Evolutionary conservation across 2,329 filamentous ascomycete genomes (phyloP), one percentile per base, ranked within the genome.

Genomic region (Colletotrichum tanaceti): DNA sequence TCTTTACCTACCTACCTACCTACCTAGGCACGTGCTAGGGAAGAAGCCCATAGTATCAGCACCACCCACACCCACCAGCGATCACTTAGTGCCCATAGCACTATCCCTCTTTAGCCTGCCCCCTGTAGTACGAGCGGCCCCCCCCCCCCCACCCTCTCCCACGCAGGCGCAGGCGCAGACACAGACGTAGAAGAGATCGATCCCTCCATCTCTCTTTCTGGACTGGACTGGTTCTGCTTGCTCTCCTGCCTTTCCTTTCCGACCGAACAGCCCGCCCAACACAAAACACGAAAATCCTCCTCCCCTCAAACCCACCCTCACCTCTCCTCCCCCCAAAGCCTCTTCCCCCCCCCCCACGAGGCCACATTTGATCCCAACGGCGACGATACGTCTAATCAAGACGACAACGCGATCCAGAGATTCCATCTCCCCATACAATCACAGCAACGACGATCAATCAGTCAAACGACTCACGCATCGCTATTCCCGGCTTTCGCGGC

Each of bases 271-370:
- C 68, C 70, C 65, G 65, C 70, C 68, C 70, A 71, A 71, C 70
- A 71, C 70, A 71, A 71, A 71, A 71, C 70, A 71, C 70, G 70
- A 71, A 68, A 71, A 67, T 68, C 67, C 63, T 70, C 67, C 67
- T 70, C 67, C 63, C 63, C 67, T 70, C 67, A 70, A 70, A 68
- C 63, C 67, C 67, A 68, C 67, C 55, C 38, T 68, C 67, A 68
- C 39, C 63, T 68, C 52, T 63, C 67, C 50, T 52, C 67, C 65
- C 55, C 64, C 63, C 55, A 63, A 70, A 63, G 57, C 50, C 44
- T 54, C 53, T 63, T 70, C 57, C 55, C n/a, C n/a, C 44, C 14
- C 58, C 63, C 58, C 39, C 63, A 53, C 57, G 58, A 66, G 65
- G 62, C 65, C 55, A 65, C 58, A 47, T 63, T 35, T 68, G 44